Evolutionary conservation across 2,329 filamentous ascomycete species (phyloP).

Genomic region (Talaromyces funiculosus): DNA sequence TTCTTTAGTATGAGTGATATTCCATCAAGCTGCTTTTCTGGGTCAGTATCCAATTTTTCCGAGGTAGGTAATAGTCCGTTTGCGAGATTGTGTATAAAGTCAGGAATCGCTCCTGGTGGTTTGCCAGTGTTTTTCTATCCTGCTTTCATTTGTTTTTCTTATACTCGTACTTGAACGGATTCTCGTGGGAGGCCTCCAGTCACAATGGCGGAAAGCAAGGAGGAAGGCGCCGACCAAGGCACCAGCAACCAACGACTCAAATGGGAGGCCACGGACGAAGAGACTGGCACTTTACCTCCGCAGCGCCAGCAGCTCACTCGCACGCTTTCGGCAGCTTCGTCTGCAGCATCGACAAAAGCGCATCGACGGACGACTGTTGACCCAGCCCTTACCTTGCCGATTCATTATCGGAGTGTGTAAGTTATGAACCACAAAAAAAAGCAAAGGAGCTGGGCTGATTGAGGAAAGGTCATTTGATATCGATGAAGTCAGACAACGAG

Average conservation of each 20-base stretch:
- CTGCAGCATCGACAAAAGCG: slow-evolving; percentile 13
- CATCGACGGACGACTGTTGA: slow-evolving; percentile 17
- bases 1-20: neutral
- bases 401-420: slow-evolving; percentile 29
- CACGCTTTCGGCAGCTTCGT: slow-evolving; percentile 9
- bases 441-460: neutral
- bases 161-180: neutral
- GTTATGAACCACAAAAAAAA: neutral
- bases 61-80: neutral
- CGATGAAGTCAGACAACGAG: slow-evolving; percentile 49
- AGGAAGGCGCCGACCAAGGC: neutral
- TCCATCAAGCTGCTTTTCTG: neutral
- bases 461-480: slow-evolving; percentile 49
- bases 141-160: neutral
- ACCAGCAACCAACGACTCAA: neutral
- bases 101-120: neutral
- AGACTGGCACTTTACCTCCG: slow-evolving; percentile 1
- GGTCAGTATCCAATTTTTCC: neutral
- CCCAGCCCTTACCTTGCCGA: slow-evolving; percentile 24
- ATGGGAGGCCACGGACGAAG: slow-evolving; percentile 17
- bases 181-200: neutral
- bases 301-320: slow-evolving; percentile 11
- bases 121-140: neutral
- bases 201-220: neutral
- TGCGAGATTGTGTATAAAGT: neutral